Percentiles rank a stretch among this genome's conserved stretches.
phyloP scores from a whole-genome alignment of 768 basidiomycete genomes.

The Panaeolus cyanescens region DNA sequence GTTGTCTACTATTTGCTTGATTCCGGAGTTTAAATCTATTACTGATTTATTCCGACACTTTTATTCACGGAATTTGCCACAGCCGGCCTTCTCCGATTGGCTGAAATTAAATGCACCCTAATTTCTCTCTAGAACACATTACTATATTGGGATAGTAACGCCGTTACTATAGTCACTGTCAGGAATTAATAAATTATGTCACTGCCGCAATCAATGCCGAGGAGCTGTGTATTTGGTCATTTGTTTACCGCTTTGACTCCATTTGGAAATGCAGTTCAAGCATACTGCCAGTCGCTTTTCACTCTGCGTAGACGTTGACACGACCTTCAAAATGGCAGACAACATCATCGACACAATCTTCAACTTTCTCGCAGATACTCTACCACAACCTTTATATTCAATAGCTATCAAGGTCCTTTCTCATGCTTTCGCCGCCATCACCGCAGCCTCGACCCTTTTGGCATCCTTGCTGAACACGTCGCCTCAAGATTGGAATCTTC shows the following conservation, averaged over 20 bases:
- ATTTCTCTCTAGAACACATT: conserved; percentile 16
- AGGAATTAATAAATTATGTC: conserved; percentile 1
- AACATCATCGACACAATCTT: conserved; percentile 50
- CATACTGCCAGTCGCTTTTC: neutral
- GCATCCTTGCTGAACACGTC: conserved; percentile 48
- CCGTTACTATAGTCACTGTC: neutral
- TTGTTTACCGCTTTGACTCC: neutral
- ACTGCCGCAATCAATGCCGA: conserved; percentile 6
- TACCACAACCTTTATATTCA: conserved; percentile 59
- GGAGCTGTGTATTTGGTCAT: neutral
- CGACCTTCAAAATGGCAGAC: neutral
- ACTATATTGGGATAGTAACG: neutral
- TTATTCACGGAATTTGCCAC: conserved; percentile 17
- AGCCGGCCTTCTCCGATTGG: conserved; percentile 28
- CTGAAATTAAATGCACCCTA: conserved; percentile 24
- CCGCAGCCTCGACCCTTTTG: conserved; percentile 49
- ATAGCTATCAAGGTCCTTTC: conserved; percentile 53
- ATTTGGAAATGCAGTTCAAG: neutral
- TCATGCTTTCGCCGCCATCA: conserved; percentile 50
- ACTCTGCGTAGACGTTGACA: neutral
- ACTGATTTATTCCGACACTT: conserved; percentile 15
- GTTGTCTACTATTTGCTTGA: conserved; percentile 25
- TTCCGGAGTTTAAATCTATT: conserved; percentile 18
- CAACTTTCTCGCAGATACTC: conserved; percentile 49
- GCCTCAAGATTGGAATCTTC: conserved; percentile 65